phyloP scores from a whole-genome alignment of 192 early-diverging fungal species.

The Backusella psychrophila region DNA sequence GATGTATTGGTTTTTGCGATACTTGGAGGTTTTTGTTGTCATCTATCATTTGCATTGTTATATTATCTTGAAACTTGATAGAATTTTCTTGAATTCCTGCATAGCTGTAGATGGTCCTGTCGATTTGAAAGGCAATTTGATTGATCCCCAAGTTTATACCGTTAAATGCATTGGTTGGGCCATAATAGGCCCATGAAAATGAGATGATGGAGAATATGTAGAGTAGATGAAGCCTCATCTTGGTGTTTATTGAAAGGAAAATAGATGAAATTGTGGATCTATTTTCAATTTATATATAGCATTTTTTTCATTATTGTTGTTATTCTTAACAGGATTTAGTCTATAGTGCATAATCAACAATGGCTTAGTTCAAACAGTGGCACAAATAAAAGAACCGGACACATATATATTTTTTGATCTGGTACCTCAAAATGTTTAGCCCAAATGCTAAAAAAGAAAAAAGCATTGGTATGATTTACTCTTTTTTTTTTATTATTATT shows the following conservation, averaged over 20 bases:
- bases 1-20: neutral
- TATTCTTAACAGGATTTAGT: neutral
- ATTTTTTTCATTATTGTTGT: neutral
- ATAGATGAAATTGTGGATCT: neutral
- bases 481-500: neutral
- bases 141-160: neutral
- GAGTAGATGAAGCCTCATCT: neutral
- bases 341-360: neutral
- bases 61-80: neutral
- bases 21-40: neutral
- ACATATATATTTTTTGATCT: neutral
- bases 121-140: neutral
- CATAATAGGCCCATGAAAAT: neutral
- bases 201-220: neutral
- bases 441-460: neutral
- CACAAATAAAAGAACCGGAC: neutral
- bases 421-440: neutral
- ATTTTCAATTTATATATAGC: neutral
- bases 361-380: neutral
- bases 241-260: neutral
- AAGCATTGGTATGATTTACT: neutral
- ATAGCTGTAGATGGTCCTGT: neutral
- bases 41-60: neutral
- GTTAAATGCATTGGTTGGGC: neutral
- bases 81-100: neutral